These are phyloP conservation scores for Heritiera littoralis DNA, from an alignment of 345 rosid species.

Conservation along the genomic window DNA sequence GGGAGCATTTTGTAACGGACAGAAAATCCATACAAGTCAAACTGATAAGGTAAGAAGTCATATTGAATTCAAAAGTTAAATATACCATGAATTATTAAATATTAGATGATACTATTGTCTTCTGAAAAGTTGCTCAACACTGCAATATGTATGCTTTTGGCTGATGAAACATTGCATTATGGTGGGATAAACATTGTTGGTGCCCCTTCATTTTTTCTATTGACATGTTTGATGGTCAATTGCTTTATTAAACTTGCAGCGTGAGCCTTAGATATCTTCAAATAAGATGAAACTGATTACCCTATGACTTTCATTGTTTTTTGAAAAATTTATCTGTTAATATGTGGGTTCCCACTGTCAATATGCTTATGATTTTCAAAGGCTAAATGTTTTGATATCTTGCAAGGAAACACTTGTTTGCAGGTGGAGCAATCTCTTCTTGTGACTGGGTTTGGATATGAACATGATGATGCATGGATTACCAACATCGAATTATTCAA, in stretches of 20 bases:
- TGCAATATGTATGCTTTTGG: neutral
- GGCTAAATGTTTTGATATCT: neutral
- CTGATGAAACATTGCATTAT: constrained; percentile 14
- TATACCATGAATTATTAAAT: neutral
- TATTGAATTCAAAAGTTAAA: neutral
- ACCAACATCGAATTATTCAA: constrained; percentile 90
- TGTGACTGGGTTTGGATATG: constrained; percentile 97
- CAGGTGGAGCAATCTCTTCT: constrained; percentile 83
- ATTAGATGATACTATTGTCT: neutral
- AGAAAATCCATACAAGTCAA: constrained; percentile 69
- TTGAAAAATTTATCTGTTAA: neutral
- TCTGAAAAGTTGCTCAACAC: neutral
- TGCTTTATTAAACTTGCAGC: constrained; percentile 5
- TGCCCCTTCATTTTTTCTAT: constrained; percentile 5
- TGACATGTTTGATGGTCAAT: neutral
- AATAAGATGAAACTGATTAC: neutral
- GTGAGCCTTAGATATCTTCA: neutral
- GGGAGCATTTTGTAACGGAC: constrained; percentile 93
- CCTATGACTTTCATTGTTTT: neutral
- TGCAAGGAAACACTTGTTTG: constrained; percentile 9
- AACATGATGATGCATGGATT: constrained; percentile 89
- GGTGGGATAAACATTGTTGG: neutral
- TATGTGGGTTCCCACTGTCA: neutral
- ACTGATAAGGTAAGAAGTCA: constrained; percentile 60
- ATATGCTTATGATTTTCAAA: constrained; percentile 6